Evolutionary conservation across 139 green algal species (phyloP), one percentile per base, ranked within the genome.

Genomic region (Chlamydomonas urium): DNA sequence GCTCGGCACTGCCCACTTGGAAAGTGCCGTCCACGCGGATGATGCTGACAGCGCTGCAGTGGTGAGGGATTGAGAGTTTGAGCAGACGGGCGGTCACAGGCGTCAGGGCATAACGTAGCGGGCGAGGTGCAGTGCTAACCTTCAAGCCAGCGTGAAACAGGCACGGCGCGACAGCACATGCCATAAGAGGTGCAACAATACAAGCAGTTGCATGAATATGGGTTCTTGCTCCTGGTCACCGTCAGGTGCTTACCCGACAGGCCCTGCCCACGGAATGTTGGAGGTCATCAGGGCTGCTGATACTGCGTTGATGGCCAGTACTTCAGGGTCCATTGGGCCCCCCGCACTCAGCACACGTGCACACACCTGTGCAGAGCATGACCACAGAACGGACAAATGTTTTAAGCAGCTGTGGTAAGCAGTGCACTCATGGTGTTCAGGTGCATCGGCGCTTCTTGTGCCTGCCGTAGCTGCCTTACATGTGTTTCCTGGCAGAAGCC

Each of bases 281-380:
- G 72, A 78, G 33, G 4, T 34, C 23, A 47, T 73, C 19, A 78
- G 42, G 17, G 72, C 72, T 14, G 60, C 72, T 33, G 72, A 78
- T 24, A 33, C 60, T 26, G 72, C 50, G 42, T 78, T 78, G 58
- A 78, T 73, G 14, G 72, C 47, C 14, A 78, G 26, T 3, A 72
- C 69, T 4, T 65, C 62, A 5, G 38, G 33, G 31, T 71, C 37
- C 38, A 71, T 36, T 32, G 36, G 63, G 36, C 36, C 37, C 14
- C 33, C 60, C 37, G 38, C 14, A 56, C 63, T 71, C 23, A 71
- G 63, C 8, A 57, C 63, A 5, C 6, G 6, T 4, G 60, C 60
- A 38, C 60, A 68, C 6, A 68, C 29, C 31, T 68, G 14, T 24
- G 53, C 21, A 62, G 19, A 26, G 53, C 19, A 62, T 26, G 53